Evolutionary conservation across 2,329 filamentous ascomycete genomes (phyloP).

Genomic region (Aspergillus novoparasiticus): DNA sequence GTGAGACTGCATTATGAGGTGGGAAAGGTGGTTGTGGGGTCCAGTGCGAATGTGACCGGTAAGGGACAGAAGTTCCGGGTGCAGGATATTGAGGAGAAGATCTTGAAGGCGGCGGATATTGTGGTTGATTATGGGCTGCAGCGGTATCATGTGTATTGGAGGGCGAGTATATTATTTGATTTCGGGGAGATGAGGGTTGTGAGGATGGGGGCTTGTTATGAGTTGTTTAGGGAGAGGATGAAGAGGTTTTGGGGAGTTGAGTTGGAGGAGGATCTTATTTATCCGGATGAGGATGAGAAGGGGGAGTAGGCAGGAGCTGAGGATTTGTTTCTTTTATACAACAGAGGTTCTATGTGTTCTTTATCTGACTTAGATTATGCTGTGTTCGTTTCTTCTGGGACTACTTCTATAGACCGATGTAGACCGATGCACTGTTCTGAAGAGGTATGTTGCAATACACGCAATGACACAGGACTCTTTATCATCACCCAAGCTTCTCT

Average conservation of each 20-base stretch:
- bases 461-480: neutral
- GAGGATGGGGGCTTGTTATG: neutral
- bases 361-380: neutral
- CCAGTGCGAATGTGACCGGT: slow-evolving; percentile 21
- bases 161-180: neutral
- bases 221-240: neutral
- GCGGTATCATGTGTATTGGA: neutral
- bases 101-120: neutral
- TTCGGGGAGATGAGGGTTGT: neutral
- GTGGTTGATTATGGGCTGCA: slow-evolving; percentile 1
- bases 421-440: neutral
- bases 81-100: slow-evolving; percentile 20
- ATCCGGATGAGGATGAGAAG: neutral
- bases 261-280: neutral
- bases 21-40: slow-evolving; percentile 17
- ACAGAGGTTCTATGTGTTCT: neutral
- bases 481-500: no score
- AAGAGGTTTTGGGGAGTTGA: neutral
- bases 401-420: neutral
- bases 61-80: slow-evolving; percentile 19
- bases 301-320: neutral
- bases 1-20: slow-evolving; percentile 8
- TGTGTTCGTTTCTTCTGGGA: neutral
- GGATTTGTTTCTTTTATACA: neutral
- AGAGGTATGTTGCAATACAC: neutral